Evolutionary conservation across 192 early-diverging fungal genomes (phyloP).

Genomic region (Entophlyctis luteolus): DNA sequence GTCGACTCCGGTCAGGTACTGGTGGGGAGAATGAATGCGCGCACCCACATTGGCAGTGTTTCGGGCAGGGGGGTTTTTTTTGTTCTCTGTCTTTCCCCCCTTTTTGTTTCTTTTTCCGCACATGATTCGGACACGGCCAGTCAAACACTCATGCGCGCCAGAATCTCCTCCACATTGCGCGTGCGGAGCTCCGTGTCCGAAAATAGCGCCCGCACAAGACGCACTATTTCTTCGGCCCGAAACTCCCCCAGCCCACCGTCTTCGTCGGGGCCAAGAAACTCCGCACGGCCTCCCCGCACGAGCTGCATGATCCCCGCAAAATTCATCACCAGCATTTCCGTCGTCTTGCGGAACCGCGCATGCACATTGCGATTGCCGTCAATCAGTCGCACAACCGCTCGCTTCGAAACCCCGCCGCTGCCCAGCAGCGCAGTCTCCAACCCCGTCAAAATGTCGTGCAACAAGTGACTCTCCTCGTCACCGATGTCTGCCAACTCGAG

Average conservation of each 20-base stretch:
- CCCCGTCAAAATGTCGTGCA: slow-evolving; percentile 20
- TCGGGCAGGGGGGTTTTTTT: too few relatives aligned
- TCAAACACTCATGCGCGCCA: too few relatives aligned
- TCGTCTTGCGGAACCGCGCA: slow-evolving; percentile 21
- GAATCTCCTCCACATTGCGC: slow-evolving; percentile 44
- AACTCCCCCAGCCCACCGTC: slow-evolving; percentile 29
- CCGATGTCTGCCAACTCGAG: slow-evolving; percentile 35
- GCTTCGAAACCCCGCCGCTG: not conserved
- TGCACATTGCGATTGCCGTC: not conserved
- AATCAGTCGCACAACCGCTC: not conserved
- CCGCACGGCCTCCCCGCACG: slow-evolving; percentile 28
- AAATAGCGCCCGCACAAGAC: slow-evolving; percentile 46
- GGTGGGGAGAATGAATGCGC: too few relatives aligned
- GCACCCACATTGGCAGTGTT: too few relatives aligned
- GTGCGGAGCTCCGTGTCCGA: slow-evolving; percentile 44
- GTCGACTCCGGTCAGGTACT: too few relatives aligned
- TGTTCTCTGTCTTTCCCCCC: too few relatives aligned
- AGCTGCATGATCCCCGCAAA: slow-evolving; percentile 42
- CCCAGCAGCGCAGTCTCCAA: not conserved
- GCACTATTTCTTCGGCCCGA: slow-evolving; percentile 29
- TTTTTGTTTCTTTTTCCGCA: too few relatives aligned
- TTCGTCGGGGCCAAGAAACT: not conserved
- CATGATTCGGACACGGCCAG: too few relatives aligned
- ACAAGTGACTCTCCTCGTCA: slow-evolving; percentile 38
- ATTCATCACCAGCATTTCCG: slow-evolving; percentile 29